Evolutionary conservation across 2,329 filamentous ascomycete genomes (phyloP), one percentile per base, ranked within the genome.

Genomic region (Colletotrichum plurivorum): DNA sequence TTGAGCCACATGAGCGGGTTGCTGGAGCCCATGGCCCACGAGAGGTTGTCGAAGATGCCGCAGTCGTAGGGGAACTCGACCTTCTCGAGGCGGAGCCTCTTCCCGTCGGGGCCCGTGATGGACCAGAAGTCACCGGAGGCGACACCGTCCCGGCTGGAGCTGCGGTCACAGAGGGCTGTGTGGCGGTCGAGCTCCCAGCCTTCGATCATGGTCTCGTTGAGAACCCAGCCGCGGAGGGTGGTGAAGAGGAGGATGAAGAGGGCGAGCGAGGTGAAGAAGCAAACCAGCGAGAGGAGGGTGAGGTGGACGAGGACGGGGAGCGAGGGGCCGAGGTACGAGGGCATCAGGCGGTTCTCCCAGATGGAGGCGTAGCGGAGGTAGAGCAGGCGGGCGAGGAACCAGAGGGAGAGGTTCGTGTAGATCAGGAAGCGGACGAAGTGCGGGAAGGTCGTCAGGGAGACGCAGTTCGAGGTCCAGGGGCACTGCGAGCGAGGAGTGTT

Each of bases 31-130:
- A 96, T 95, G 16, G 90, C 92, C 76, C 93, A 90, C 16, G 87
- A 85, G 76, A 95, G 85, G 78, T 97, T 97, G 43, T 82, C 78
- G 81, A 89, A 94, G 73, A 96, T 83, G 57, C 92, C 93, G 52
- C 95, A 81, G 75, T 97, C 93, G 79, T 94, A 96, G 0, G 93
- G 94, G 73, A 94, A 96, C 78, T 95, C 92, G 74, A 95, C 88
- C 61, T 85, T 87, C 66, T 87, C 83, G 51, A 93, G 85, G 12
- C 83, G 80, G 2, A 90, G 71, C 64, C 82, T 78, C 6, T 72
- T 75, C 13, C 82, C 83, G 62, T 84, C 82, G 9, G 78, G 75
- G 0, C 75, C 77, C 25, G 71, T 73, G 9, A 81, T 69, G 64
- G 71, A 72, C 83, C 83, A 86, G 79, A 80, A 85, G 20, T 79